phyloP scores from a whole-genome alignment of 495 filamentous ascomycete species.

The Xylaria castorea region DNA sequence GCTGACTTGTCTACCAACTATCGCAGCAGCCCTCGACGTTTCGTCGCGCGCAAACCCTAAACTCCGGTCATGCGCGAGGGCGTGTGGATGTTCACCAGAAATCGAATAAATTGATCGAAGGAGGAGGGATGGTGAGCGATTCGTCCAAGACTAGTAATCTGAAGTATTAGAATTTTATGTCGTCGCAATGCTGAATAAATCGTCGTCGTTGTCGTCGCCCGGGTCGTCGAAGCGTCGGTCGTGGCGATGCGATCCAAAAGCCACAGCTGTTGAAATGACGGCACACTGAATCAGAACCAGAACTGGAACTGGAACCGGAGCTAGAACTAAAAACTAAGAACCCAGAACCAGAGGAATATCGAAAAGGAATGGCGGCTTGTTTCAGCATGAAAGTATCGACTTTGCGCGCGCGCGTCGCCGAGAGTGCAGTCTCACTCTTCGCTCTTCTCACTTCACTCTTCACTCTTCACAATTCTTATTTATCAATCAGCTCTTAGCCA shows the following conservation, averaged over 20 bases:
- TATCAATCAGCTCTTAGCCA: not conserved
- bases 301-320: not conserved
- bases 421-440: constrained; percentile 11
- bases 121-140: not conserved
- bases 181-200: not conserved
- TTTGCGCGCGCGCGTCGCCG: not conserved
- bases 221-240: constrained; percentile 6
- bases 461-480: not conserved
- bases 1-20: constrained; percentile 5
- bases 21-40: constrained; percentile 22
- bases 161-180: not conserved
- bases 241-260: constrained; percentile 5
- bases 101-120: not conserved
- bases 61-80: constrained; percentile 21
- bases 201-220: not conserved
- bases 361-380: not conserved
- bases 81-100: not conserved
- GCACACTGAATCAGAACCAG: not conserved
- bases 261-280: not conserved
- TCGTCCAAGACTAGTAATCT: not conserved
- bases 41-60: constrained; percentile 23
- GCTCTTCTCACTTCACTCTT: not conserved
- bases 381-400: constrained; percentile 8
- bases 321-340: no score
- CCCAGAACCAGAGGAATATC: not conserved